phyloP scores from a whole-genome alignment of 495 filamentous ascomycete genomes.

The Penicillium turbatum region DNA sequence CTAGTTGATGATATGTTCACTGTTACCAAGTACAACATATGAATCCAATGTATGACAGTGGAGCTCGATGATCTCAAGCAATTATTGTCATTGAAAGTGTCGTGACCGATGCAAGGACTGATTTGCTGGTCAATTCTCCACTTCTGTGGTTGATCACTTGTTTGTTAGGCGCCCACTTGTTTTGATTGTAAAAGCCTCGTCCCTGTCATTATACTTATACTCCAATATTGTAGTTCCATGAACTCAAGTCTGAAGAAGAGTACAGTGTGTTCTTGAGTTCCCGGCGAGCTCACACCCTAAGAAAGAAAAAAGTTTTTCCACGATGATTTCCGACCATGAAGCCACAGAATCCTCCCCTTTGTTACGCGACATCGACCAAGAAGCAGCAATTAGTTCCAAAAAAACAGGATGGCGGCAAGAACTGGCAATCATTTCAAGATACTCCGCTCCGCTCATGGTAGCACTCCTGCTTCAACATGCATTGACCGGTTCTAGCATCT shows the following conservation, averaged over 20 bases:
- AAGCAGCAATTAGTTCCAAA: neutral
- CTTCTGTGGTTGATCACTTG: neutral
- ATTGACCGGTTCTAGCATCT: conserved; percentile 63
- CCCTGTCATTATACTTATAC: no score
- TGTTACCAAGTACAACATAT: neutral
- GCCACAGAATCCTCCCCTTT: conserved; percentile 1
- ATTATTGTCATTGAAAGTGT: neutral
- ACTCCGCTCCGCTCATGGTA: conserved; percentile 57
- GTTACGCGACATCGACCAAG: conserved; percentile 2
- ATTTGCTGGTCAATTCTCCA: neutral
- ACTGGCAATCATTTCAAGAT: conserved; percentile 35
- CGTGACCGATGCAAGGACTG: conserved; percentile 1
- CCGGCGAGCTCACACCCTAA: neutral
- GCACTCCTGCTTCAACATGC: conserved; percentile 72
- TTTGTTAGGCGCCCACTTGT: neutral
- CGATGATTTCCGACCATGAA: neutral
- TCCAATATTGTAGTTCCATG: neutral
- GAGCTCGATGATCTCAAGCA: neutral
- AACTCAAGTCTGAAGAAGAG: neutral
- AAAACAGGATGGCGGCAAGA: conserved; percentile 16
- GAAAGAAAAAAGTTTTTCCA: neutral
- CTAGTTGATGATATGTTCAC: neutral
- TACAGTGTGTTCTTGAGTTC: neutral
- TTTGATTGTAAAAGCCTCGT: no score
- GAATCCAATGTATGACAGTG: neutral